Base-by-base conservation (phyloP, 768 basidiomycete species). In the Cystobasidium tubakii region DNA sequence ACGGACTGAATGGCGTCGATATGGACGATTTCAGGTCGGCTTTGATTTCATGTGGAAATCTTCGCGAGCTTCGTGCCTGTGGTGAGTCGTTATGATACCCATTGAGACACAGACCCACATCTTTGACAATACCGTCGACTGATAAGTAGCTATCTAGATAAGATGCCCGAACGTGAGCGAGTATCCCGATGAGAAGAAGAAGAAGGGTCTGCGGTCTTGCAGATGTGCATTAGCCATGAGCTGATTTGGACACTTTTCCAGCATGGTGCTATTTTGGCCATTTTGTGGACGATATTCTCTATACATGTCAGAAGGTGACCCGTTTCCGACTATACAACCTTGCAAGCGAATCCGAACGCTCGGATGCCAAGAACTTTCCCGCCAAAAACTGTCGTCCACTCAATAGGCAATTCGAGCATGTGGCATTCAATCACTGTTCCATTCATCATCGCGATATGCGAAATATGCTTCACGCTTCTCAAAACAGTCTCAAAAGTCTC, bases 1-100 rank as follows among this genome's bases (percentile, higher is more conserved):
- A 67, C 42, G 66, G 66, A 53, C 34, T 67, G 66, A 4, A 67
- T 10, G 27, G 27, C 17, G 46, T 67, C 44, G 66, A 67, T 50
- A 21, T 67, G 27, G 66, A 53, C 39, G 42, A 46, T 31, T 67
- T 67, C 44, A 43, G 31, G 23, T 19, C 17, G 3, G 63, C 39
- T 43, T 31, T 65, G 6, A 9, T 39, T 23, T 27, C 31, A 15
- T 6, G 7, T 12, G 17, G 15, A n/a, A 15, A 44, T n/a, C 43
- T 65, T 34, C 21, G 43, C 6, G 63, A 65, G 31, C 33, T 65
- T 27, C 29, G 63, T 27, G 33, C 34, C 4, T 65, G 63, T 27
- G 63, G 63, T 65, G 34, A 43, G 63, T 65, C 17, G n/a, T 50
- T 12, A 50, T 50, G n/a, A n/a, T n/a, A n/a, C 21, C 15, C 46